Evolutionary conservation across 2,329 filamentous ascomycete species (phyloP), one percentile per base, ranked within the genome.

Genomic region (Ophiocordyceps polyrhachis-furcata): DNA sequence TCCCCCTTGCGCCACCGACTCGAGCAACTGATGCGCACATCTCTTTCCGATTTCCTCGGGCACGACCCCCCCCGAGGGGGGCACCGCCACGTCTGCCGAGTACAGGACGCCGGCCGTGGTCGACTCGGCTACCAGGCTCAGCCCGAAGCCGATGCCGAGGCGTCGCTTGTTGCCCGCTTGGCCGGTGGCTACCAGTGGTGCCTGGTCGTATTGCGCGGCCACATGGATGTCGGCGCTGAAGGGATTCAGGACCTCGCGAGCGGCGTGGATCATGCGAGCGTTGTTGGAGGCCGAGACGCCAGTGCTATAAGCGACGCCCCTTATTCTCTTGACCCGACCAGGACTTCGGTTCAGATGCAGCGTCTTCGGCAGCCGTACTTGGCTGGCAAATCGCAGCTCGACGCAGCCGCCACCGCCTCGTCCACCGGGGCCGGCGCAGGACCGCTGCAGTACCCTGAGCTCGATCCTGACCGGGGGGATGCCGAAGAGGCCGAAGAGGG

Each of bases 251-350:
- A 98, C 73, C 42, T 86, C 86, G 53, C 89, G 73, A 12, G 88
- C 87, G 2, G 82, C 76, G 56, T 94, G 84, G 56, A 96, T 98
- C 83, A 95, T 93, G 50, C 91, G 74, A 49, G 82, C 84, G 59
- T 96, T 98, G 61, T 95, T 95, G 43, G 82, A 87, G 0, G 84
- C 89, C 12, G 84, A 83, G 1, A 96, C 88, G 42, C 93, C 91
- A 1, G 85, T 87, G 45, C 83, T 83, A 63, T 96, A 98, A 42
- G 91, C 88, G 40, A 98, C 91, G 47, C 91, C 91, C 46, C 89
- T 74, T 51, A 98, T 83, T 53, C 79, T 78, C 71, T 87, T 89
- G 55, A 98, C 81, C 46, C 84, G 72, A 8, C 91, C 91, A 0
- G 88, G 78, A 50, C 76, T 83, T 53, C 93, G 72, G 59, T 81